These are phyloP conservation scores for Fistulinella cinereoalba DNA, from an alignment of 1,284 basidiomycete species.

Conservation along the genomic window DNA sequence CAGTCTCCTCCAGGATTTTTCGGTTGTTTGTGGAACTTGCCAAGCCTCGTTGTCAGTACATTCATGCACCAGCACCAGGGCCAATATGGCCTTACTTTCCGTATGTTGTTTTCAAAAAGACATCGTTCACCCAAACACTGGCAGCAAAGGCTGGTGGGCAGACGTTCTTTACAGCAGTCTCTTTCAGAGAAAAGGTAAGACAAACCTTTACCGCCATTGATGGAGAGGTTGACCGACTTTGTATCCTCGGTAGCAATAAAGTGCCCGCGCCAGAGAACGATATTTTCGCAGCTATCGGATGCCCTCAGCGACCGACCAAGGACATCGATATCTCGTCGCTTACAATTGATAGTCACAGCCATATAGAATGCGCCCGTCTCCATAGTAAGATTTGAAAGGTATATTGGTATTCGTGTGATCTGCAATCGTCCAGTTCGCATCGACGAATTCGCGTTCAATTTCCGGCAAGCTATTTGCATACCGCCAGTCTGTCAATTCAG, in stretches of 20 bases:
- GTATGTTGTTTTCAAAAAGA: constrained; percentile 68
- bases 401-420: constrained; percentile 70
- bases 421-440: constrained; percentile 61
- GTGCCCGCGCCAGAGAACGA: constrained; percentile 77
- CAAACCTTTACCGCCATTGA: constrained; percentile 76
- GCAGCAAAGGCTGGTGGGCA: constrained; percentile 58
- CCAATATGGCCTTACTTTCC: constrained; percentile 52
- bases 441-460: constrained; percentile 51
- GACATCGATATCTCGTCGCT: constrained; percentile 28
- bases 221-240: constrained; percentile 64
- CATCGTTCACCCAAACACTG: constrained; percentile 75
- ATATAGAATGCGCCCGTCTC: constrained; percentile 70
- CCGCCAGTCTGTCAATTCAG: constrained; percentile 58
- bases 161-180: not conserved
- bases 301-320: not conserved
- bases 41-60: not conserved
- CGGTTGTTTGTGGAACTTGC: constrained; percentile 60
- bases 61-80: not conserved
- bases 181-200: constrained; percentile 1
- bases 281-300: constrained; percentile 68
- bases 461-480: constrained; percentile 74
- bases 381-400: constrained; percentile 63
- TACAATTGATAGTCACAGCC: constrained; percentile 83
- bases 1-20: constrained; percentile 58
- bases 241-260: constrained; percentile 60